phyloP scores from a whole-genome alignment of 306 rosid species.

The Dalbergia oliveri region DNA sequence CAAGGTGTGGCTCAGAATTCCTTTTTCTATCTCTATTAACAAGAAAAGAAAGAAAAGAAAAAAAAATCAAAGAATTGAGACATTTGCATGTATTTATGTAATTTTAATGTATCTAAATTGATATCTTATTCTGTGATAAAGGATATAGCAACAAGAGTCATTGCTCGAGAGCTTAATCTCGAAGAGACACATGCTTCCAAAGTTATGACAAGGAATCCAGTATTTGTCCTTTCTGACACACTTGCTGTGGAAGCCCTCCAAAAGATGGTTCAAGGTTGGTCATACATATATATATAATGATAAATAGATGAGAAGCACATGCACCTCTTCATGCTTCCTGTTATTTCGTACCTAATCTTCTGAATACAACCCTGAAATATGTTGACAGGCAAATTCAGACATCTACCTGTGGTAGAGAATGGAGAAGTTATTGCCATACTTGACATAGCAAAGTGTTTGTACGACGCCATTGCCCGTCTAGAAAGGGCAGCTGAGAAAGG shows the following conservation, averaged over 20 bases:
- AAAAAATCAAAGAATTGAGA: neutral
- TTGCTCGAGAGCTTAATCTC: constrained; percentile 77
- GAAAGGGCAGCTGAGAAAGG: constrained; percentile 98
- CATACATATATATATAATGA: neutral
- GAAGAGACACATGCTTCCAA: constrained; percentile 88
- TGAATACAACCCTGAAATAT: constrained; percentile 40
- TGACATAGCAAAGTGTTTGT: constrained; percentile 96
- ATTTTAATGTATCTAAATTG: constrained; percentile 18
- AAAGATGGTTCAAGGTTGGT: constrained; percentile 99
- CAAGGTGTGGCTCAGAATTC: constrained; percentile 63
- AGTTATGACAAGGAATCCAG: constrained; percentile 94
- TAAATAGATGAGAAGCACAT: neutral
- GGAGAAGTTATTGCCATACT: constrained; percentile 97
- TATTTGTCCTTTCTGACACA: constrained; percentile 91
- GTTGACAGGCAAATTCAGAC: constrained; percentile 87
- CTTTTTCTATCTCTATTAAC: neutral
- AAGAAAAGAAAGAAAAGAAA: neutral
- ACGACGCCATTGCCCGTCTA: constrained; percentile 97
- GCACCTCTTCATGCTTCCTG: constrained; percentile 1
- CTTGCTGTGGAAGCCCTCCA: constrained; percentile 99
- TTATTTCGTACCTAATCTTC: constrained; percentile 31
- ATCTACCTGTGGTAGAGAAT: constrained; percentile 96
- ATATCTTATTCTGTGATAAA: constrained; percentile 46
- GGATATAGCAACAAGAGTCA: constrained; percentile 92
- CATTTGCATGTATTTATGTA: constrained; percentile 21